Percentiles rank a stretch among this genome's conserved stretches.
Evolutionary conservation across 257 asterid species (phyloP).

Genomic region (Solanum etuberosum): DNA sequence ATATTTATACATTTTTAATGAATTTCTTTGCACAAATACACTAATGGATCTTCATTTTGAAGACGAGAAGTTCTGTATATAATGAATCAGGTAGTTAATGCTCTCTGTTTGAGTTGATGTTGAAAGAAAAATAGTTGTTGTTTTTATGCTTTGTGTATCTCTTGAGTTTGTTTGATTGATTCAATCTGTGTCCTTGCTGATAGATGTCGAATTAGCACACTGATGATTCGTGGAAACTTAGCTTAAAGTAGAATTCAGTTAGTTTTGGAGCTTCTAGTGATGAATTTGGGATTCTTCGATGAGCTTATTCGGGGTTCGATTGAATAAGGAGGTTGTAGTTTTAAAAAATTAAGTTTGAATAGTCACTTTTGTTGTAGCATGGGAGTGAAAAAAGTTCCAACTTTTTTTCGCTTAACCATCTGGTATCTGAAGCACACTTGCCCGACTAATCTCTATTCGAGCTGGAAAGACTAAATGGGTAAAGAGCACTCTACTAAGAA

Average conservation of each 20-base stretch:
- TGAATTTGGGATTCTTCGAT: neutral
- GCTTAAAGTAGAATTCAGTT: neutral
- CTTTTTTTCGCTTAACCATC: too few species aligned
- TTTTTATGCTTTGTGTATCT: neutral
- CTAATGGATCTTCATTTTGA: neutral
- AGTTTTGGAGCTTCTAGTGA: neutral
- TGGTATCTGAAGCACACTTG: neutral
- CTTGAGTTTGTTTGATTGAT: neutral
- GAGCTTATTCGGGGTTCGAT: neutral
- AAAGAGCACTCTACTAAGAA: neutral
- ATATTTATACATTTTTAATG: neutral
- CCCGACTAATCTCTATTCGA: neutral
- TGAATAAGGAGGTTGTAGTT: neutral
- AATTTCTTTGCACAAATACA: neutral
- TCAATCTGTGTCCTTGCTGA: neutral
- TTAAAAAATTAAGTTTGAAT: neutral
- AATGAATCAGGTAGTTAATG: neutral
- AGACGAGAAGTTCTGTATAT: neutral
- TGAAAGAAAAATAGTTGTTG: neutral
- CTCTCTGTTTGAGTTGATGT: neutral
- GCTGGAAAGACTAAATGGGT: neutral
- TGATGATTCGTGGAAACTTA: neutral
- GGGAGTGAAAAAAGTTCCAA: neutral
- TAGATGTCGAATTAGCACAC: neutral
- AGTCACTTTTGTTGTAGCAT: neutral